phyloP scores from a whole-genome alignment of 805 yeast genomes.

The Yarrowia keelungensis region DNA sequence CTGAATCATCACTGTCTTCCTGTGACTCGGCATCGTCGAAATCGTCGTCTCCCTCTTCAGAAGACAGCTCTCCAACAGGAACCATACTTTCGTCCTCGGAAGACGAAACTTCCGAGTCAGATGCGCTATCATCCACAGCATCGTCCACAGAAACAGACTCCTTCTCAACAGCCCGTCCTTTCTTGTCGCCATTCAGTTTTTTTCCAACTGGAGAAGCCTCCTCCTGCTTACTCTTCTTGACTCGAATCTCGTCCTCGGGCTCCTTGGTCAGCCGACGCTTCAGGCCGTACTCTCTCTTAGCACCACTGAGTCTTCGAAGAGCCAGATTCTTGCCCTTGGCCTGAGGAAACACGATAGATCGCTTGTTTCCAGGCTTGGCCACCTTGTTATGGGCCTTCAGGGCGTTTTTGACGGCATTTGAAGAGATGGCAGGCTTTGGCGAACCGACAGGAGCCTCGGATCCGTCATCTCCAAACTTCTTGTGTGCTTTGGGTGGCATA shows the following conservation, averaged over 20 bases:
- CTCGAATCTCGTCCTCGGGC: slow-evolving; percentile 10
- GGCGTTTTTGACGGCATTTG: slow-evolving; percentile 13
- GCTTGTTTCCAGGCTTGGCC: slow-evolving; percentile 14
- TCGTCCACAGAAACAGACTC: background rate
- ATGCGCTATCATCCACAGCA: background rate
- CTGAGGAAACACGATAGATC: slow-evolving; percentile 29
- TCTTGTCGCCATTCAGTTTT: slow-evolving; percentile 1
- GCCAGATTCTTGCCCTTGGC: slow-evolving; percentile 22
- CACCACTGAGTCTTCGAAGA: slow-evolving; percentile 16
- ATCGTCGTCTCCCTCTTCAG: slow-evolving; percentile 24
- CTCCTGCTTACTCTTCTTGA: slow-evolving; percentile 8
- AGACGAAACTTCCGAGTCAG: background rate
- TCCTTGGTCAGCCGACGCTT: slow-evolving; percentile 26
- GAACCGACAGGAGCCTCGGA: background rate
- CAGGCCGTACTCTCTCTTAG: slow-evolving; percentile 27
- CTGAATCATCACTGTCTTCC: slow-evolving; percentile 6
- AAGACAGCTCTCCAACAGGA: slow-evolving; percentile 6
- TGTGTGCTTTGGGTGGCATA: slow-evolving; percentile 46
- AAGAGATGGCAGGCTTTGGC: slow-evolving; percentile 16
- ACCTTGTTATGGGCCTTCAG: slow-evolving; percentile 14
- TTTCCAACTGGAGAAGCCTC: background rate
- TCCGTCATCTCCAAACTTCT: slow-evolving; percentile 43
- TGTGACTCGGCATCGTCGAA: slow-evolving; percentile 29
- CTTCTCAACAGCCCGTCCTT: background rate
- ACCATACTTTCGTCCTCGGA: background rate